Evolutionary conservation across 306 rosid species (phyloP).

Genomic region (Quercus engelmannii): DNA sequence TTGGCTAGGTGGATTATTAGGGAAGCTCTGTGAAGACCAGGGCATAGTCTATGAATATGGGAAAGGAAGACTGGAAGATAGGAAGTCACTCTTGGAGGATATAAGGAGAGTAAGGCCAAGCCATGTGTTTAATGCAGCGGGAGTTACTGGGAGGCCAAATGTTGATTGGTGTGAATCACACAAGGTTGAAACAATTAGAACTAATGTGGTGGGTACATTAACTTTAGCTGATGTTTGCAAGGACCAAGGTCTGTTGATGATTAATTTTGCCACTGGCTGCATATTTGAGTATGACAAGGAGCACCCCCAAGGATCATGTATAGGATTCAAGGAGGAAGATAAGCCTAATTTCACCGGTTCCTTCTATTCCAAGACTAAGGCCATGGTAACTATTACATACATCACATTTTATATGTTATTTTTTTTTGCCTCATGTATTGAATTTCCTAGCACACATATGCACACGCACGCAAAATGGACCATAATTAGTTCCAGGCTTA

Average conservation of each 20-base stretch:
- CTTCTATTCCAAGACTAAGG: conserved; percentile 57
- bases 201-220: conserved; percentile 60
- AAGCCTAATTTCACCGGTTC: conserved; percentile 63
- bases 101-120: conserved; percentile 68
- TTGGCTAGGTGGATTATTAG: conserved; percentile 82
- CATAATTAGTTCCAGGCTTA: too few species aligned
- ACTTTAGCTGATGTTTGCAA: conserved; percentile 67
- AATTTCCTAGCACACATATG: too few species aligned
- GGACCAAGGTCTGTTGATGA: conserved; percentile 45
- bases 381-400: too few species aligned
- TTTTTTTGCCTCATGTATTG: too few species aligned
- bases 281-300: conserved; percentile 65
- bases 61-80: conserved; percentile 77
- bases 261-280: conserved; percentile 81
- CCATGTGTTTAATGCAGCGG: conserved; percentile 83
- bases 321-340: conserved; percentile 75
- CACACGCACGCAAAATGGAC: too few species aligned
- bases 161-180: conserved; percentile 91
- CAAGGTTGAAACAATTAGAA: conserved; percentile 65
- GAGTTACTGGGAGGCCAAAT: conserved; percentile 87
- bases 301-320: conserved; percentile 54
- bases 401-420: too few species aligned
- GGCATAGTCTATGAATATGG: conserved; percentile 77
- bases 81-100: conserved; percentile 64
- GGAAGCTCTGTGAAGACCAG: conserved; percentile 74